These are phyloP conservation scores for Cryptococcus hybrid DNA, from an alignment of 1,284 basidiomycete genomes.

Conservation along the genomic window DNA sequence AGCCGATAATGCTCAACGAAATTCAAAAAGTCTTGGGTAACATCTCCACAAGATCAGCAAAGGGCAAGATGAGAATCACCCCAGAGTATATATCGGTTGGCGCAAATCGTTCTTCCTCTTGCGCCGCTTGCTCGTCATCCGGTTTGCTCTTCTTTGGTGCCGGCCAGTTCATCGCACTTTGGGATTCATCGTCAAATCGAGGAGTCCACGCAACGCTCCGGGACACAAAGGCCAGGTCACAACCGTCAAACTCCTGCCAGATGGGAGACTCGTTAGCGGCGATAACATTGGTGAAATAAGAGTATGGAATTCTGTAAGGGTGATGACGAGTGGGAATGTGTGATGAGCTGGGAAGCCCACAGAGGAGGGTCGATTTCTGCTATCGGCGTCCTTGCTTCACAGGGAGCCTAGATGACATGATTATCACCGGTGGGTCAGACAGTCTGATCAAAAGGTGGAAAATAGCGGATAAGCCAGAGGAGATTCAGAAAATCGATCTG, in stretches of 20 bases:
- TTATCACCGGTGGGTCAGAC: slow-evolving; percentile 80
- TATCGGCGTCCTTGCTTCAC: slow-evolving; percentile 52
- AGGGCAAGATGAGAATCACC: slow-evolving; percentile 17
- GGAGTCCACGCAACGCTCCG: slow-evolving; percentile 68
- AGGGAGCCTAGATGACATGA: slow-evolving; percentile 30
- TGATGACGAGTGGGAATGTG: slow-evolving; percentile 8
- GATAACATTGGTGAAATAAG: slow-evolving; percentile 65
- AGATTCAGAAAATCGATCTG: slow-evolving; percentile 61
- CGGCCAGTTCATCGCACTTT: slow-evolving; percentile 70
- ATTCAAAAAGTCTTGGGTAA: neutral
- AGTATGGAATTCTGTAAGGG: slow-evolving; percentile 37
- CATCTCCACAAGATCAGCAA: neutral
- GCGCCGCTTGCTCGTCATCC: slow-evolving; percentile 58
- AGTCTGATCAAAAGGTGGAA: slow-evolving; percentile 70
- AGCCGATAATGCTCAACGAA: neutral
- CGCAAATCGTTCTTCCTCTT: slow-evolving; percentile 68
- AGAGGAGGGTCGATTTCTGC: slow-evolving; percentile 63
- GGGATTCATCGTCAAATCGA: slow-evolving; percentile 60
- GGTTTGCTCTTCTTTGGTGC: slow-evolving; percentile 75
- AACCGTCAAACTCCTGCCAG: slow-evolving; percentile 62
- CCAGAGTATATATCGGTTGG: slow-evolving; percentile 72
- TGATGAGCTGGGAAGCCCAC: slow-evolving; percentile 58
- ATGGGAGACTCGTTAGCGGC: slow-evolving; percentile 59
- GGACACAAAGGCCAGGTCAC: slow-evolving; percentile 76
- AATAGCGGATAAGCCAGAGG: slow-evolving; percentile 11